A percentile compares a stretch with the other conserved stretches of the same genome.
phyloP scores from a whole-genome alignment of 345 rosid species.

The Crucihimalaya himalaica region DNA sequence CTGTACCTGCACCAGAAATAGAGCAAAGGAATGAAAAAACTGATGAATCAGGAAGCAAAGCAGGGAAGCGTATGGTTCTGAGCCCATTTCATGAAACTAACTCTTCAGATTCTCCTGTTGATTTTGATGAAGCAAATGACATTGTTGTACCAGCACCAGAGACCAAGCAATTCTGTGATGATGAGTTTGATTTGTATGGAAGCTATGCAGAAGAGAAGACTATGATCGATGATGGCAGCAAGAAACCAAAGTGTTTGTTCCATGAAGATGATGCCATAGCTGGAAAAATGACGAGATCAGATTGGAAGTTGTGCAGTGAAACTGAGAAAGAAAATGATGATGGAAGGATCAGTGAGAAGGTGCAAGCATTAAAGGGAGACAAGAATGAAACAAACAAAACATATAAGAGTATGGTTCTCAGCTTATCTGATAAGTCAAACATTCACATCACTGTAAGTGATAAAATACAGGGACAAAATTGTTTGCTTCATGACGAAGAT shows the following conservation, averaged over 20 bases:
- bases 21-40: neutral
- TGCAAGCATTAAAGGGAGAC: neutral
- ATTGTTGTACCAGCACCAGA: neutral
- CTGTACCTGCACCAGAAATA: neutral
- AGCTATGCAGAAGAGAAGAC: neutral
- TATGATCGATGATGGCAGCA: neutral
- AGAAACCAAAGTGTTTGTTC: too few relatives aligned
- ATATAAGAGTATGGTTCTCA: neutral
- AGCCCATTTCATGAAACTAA: neutral
- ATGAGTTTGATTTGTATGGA: neutral
- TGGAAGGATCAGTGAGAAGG: neutral
- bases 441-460: neutral
- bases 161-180: neutral
- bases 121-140: neutral
- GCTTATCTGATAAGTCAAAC: slow-evolving; percentile 1
- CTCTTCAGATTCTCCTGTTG: slow-evolving; percentile 1
- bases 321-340: neutral
- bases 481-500: neutral
- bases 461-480: neutral
- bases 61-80: neutral
- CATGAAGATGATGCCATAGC: too few relatives aligned
- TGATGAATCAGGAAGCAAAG: neutral
- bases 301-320: neutral
- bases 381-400: neutral
- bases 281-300: too few relatives aligned